Evolutionary conservation across 2,329 filamentous ascomycete species (phyloP).

Genomic region (Nemania sp.): DNA sequence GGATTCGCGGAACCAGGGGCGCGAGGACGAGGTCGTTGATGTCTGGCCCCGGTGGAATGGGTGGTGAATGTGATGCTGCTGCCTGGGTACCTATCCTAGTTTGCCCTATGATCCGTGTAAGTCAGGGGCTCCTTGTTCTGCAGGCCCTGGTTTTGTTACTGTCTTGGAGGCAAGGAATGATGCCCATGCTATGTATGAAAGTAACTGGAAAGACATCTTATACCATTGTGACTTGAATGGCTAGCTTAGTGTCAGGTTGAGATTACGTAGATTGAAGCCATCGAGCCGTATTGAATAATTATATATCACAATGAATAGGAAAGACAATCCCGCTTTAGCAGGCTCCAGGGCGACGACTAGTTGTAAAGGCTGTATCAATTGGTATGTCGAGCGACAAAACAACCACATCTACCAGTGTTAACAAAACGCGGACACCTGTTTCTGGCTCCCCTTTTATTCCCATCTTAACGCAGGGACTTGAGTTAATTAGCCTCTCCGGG

Average conservation of each 20-base stretch:
- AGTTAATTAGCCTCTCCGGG: constrained; percentile 14
- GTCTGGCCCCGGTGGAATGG: constrained; percentile 79
- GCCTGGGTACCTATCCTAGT: background rate
- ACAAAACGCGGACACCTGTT: background rate
- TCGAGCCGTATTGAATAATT: background rate
- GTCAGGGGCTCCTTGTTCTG: background rate
- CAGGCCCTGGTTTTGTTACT: background rate
- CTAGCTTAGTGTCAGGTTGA: background rate
- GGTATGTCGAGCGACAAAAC: constrained; percentile 1
- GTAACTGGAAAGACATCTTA: background rate
- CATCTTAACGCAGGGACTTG: constrained; percentile 8
- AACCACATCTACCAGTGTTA: constrained; percentile 5
- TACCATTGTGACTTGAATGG: background rate
- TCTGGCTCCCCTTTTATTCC: background rate
- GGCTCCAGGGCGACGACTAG: background rate
- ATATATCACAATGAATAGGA: background rate
- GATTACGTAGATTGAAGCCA: background rate
- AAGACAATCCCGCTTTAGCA: background rate
- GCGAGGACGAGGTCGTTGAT: constrained; percentile 75
- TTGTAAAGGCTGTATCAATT: background rate
- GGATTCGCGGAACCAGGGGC: constrained; percentile 67
- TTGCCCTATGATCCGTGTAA: background rate
- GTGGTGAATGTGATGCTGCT: constrained; percentile 64
- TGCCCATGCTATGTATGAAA: background rate
- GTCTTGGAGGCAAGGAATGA: background rate